A percentile compares a stretch with the other conserved stretches of the same genome.
Conservation (phyloP, 164 flowering plant genomes). For the Santalum album region DNA sequence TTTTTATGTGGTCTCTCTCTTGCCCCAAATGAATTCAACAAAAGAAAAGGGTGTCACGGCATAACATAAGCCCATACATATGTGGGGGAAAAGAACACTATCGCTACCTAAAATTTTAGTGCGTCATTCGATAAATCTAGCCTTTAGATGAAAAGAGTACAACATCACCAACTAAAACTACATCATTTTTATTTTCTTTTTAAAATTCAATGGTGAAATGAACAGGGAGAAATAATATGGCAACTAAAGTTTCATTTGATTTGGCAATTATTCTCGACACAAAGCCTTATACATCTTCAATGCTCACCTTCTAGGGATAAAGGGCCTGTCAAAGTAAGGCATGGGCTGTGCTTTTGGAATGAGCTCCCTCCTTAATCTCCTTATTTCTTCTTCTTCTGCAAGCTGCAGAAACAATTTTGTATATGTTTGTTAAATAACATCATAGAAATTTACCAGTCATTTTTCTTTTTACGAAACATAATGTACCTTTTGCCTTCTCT, state of each 20-base stretch:
- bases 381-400: conserved; percentile 83
- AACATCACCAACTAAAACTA: no score
- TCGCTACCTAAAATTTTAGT: no score
- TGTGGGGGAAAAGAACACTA: no score
- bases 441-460: neutral
- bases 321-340: conserved; percentile 96
- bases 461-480: neutral
- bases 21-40: no score
- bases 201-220: no score
- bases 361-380: conserved; percentile 75
- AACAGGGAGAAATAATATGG: no score
- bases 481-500: conserved; percentile 66
- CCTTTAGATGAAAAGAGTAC: no score
- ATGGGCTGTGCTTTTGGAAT: conserved; percentile 95
- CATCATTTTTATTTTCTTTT: no score
- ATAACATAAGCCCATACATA: no score
- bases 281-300: neutral
- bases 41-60: no score
- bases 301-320: conserved; percentile 68
- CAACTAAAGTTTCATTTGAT: neutral
- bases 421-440: conserved; percentile 2
- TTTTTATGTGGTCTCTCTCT: no score
- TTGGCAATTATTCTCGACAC: neutral
- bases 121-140: no score
- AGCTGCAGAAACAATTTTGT: conserved; percentile 27